Evolutionary conservation across 2,329 filamentous ascomycete species (phyloP).

Genomic region (Stachybotrys chartarum): DNA sequence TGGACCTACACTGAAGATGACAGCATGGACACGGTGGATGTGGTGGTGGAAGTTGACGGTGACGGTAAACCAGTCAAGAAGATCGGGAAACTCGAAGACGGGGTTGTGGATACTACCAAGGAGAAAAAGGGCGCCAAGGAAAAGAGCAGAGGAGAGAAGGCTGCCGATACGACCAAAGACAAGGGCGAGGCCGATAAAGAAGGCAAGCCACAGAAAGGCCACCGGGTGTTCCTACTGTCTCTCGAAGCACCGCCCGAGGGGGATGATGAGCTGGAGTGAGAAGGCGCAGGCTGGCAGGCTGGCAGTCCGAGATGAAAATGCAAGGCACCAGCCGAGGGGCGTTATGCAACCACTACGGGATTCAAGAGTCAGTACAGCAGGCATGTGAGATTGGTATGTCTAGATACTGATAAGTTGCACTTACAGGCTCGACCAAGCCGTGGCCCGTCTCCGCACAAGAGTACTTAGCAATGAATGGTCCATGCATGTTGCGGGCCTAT

Average conservation of each 20-base stretch:
- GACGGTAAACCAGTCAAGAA: slow-evolving; percentile 38
- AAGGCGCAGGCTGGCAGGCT: not conserved
- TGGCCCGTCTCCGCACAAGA: too few relatives aligned
- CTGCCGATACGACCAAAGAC: slow-evolving; percentile 7
- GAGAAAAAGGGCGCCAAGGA: slow-evolving; percentile 19
- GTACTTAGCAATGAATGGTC: too few relatives aligned
- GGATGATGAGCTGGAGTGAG: slow-evolving; percentile 5
- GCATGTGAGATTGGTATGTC: too few relatives aligned
- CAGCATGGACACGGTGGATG: slow-evolving; percentile 45
- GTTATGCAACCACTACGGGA: too few relatives aligned
- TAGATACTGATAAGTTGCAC: too few relatives aligned
- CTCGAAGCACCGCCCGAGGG: slow-evolving; percentile 19
- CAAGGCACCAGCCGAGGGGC: not conserved
- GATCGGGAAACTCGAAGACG: slow-evolving; percentile 27
- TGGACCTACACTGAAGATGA: slow-evolving; percentile 77
- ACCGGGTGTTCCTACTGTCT: slow-evolving; percentile 25
- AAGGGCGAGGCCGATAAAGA: slow-evolving; percentile 8
- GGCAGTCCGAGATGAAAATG: not conserved
- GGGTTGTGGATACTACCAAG: slow-evolving; percentile 27
- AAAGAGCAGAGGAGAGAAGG: slow-evolving; percentile 10
- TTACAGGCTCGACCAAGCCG: too few relatives aligned
- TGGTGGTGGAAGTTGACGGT: slow-evolving; percentile 47
- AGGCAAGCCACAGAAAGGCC: slow-evolving; percentile 9
- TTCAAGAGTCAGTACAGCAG: too few relatives aligned
- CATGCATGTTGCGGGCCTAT: too few relatives aligned